phyloP scores from a whole-genome alignment of 495 filamentous ascomycete species.

The Trichocladium uniseriatum region DNA sequence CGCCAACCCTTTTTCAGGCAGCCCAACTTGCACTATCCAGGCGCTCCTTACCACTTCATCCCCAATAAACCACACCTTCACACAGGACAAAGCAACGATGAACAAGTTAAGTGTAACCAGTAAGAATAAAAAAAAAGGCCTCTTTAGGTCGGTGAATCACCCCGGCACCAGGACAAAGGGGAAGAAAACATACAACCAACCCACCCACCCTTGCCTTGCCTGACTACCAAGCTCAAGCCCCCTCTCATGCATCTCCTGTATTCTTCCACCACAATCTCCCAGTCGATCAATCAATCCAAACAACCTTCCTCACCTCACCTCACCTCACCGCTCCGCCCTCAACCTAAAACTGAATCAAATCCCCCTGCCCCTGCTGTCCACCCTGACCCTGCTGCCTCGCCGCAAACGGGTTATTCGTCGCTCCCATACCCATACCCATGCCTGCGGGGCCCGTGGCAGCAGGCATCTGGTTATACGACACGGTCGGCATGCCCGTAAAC shows the following conservation, averaged over 20 bases:
- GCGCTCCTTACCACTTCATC: too few species aligned
- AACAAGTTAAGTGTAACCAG: background rate
- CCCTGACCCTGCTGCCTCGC: slow-evolving; percentile 50
- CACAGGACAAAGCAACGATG: background rate
- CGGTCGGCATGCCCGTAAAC: slow-evolving; percentile 69
- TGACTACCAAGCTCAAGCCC: background rate
- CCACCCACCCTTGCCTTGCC: background rate
- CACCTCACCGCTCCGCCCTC: background rate
- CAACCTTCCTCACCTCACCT: background rate
- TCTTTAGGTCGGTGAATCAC: slow-evolving; percentile 1
- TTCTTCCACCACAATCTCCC: too few species aligned
- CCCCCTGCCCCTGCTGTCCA: slow-evolving; percentile 53
- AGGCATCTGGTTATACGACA: slow-evolving; percentile 51
- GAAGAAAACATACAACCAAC: slow-evolving; percentile 2
- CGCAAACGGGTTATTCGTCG: slow-evolving; percentile 63
- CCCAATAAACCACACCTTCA: background rate
- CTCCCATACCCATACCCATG: slow-evolving; percentile 20
- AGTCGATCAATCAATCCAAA: too few species aligned
- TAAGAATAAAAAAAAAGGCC: slow-evolving; percentile 10
- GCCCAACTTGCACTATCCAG: too few species aligned
- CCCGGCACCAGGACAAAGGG: background rate
- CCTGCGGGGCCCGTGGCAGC: slow-evolving; percentile 69
- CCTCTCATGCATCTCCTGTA: too few species aligned
- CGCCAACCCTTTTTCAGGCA: too few species aligned
- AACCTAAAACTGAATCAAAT: slow-evolving; percentile 82